These are phyloP conservation scores for Leccinum sublutescens DNA, from an alignment of 768 basidiomycete genomes.

Conservation along the genomic window DNA sequence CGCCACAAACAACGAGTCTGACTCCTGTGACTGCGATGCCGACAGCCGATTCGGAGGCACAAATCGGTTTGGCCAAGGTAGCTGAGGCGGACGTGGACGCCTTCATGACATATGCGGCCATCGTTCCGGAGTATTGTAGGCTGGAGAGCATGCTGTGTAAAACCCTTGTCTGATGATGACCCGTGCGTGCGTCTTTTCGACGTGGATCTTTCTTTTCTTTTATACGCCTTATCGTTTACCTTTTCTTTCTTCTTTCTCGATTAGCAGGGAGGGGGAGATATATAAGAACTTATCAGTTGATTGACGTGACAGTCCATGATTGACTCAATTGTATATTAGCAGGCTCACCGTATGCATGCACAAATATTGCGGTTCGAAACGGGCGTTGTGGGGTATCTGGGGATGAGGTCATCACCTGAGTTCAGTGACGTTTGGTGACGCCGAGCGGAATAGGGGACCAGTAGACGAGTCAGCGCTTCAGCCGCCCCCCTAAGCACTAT, in stretches of 20 bases:
- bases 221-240: not conserved
- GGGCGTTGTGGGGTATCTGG: not conserved
- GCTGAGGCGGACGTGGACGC: constrained; percentile 83
- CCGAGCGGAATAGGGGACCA: not conserved
- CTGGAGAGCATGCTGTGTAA: constrained; percentile 79
- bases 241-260: not conserved
- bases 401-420: not conserved
- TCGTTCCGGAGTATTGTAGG: constrained; percentile 80
- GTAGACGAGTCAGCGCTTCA: not conserved
- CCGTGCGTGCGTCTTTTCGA: not conserved
- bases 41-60: constrained; percentile 69
- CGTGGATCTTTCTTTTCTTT: not conserved
- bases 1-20: constrained; percentile 53
- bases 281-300: not conserved
- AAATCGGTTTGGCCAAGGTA: constrained; percentile 76
- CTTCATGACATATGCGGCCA: constrained; percentile 81
- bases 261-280: not conserved
- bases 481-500: not conserved
- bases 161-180: constrained; percentile 39
- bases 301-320: not conserved
- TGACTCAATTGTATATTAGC: constrained; percentile 10
- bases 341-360: constrained; percentile 13
- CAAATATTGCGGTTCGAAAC: not conserved
- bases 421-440: not conserved
- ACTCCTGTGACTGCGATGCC: constrained; percentile 71